Conservation (phyloP, 805 yeast species). For the Candida sithepensis region DNA sequence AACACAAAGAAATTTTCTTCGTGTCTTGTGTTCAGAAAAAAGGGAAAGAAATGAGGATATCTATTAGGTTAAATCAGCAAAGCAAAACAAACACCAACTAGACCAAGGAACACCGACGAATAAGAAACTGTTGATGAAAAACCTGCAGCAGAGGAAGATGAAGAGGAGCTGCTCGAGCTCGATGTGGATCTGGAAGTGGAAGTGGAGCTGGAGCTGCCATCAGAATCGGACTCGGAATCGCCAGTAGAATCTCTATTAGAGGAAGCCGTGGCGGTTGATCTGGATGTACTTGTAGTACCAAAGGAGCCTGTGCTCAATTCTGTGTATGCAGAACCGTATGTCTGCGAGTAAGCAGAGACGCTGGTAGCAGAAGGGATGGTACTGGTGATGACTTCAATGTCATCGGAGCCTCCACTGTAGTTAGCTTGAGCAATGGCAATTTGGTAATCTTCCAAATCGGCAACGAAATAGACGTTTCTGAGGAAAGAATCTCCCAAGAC, state of each 20-base stretch:
- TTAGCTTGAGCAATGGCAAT: constrained; percentile 47
- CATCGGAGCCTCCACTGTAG: constrained; percentile 28
- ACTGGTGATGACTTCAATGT: constrained; percentile 43
- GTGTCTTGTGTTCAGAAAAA: too few relatives aligned
- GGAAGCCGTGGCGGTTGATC: not conserved
- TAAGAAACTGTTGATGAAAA: not conserved
- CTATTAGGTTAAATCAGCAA: too few relatives aligned
- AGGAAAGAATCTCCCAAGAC: constrained; percentile 54
- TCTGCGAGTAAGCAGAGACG: constrained; percentile 44
- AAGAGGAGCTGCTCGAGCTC: too few relatives aligned
- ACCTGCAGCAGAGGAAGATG: not conserved
- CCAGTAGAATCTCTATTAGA: not conserved
- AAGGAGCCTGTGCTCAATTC: constrained; percentile 3
- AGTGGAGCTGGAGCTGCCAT: too few relatives aligned
- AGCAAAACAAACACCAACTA: too few relatives aligned
- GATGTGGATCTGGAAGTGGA: too few relatives aligned
- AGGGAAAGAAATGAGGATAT: too few relatives aligned
- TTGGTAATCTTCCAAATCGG: constrained; percentile 44
- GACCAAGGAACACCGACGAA: too few relatives aligned
- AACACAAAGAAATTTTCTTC: too few relatives aligned
- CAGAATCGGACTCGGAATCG: not conserved
- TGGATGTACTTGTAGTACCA: not conserved
- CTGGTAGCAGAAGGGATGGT: constrained; percentile 49
- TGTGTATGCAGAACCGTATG: constrained; percentile 30
- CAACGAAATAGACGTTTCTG: constrained; percentile 50